Percentiles rank a stretch among this genome's conserved stretches.
phyloP scores from a whole-genome alignment of 2,329 filamentous ascomycete species.

The Neofusicoccum kwambonambiense region DNA sequence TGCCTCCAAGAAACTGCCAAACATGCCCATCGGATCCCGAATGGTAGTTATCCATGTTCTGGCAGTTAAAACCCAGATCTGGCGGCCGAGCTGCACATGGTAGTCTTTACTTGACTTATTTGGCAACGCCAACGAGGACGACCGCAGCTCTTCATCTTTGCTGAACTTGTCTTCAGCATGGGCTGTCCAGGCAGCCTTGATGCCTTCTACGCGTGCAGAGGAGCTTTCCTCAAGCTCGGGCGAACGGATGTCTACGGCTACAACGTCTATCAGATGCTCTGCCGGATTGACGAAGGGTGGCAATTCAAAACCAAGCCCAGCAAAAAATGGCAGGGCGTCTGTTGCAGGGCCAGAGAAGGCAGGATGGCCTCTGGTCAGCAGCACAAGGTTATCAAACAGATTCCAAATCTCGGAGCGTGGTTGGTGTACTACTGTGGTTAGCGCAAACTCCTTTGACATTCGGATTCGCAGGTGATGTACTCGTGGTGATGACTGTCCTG shows the following conservation, averaged over 20 bases:
- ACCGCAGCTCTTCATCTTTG: background rate
- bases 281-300: constrained; percentile 76
- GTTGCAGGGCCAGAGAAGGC: constrained; percentile 64
- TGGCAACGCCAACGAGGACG: background rate
- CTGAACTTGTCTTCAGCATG: constrained; percentile 16
- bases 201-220: constrained; percentile 56
- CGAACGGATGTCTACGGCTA: constrained; percentile 70
- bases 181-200: constrained; percentile 40
- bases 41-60: constrained; percentile 70
- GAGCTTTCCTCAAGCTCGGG: constrained; percentile 64
- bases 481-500: constrained; percentile 69
- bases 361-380: constrained; percentile 65
- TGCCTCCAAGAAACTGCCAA: constrained; percentile 67
- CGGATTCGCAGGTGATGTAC: constrained; percentile 5
- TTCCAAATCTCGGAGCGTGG: constrained; percentile 78
- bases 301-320: constrained; percentile 57
- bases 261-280: constrained; percentile 72
- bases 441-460: background rate
- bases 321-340: constrained; percentile 65
- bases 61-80: constrained; percentile 64
- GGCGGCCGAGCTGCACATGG: constrained; percentile 60
- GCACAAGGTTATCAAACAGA: constrained; percentile 69
- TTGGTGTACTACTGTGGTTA: constrained; percentile 56
- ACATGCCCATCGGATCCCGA: constrained; percentile 74
- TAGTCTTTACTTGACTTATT: constrained; percentile 24